phyloP scores from a whole-genome alignment of 2,329 filamentous ascomycete species.

The Neobulgaria alba region DNA sequence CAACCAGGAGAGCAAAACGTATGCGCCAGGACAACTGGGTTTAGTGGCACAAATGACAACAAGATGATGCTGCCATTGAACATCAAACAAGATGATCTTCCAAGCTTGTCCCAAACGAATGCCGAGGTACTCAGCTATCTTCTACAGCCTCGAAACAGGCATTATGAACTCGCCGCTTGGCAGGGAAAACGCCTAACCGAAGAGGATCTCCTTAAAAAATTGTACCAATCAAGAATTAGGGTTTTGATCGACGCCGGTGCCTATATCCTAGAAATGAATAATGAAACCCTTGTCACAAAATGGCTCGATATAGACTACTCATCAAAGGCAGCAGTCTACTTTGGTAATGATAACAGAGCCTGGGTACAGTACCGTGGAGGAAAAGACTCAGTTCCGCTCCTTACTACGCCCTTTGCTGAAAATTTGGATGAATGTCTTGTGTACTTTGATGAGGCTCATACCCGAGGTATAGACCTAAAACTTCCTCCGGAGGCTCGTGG shows the following conservation, averaged over 20 bases:
- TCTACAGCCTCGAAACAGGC: slow-evolving; percentile 41
- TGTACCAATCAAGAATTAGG: slow-evolving; percentile 33
- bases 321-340: slow-evolving; percentile 9
- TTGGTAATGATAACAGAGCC: slow-evolving; percentile 10
- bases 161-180: slow-evolving; percentile 40
- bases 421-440: slow-evolving; percentile 15
- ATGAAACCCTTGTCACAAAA: slow-evolving; percentile 9
- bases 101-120: slow-evolving; percentile 47
- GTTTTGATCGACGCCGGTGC: slow-evolving; percentile 58
- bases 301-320: slow-evolving; percentile 14
- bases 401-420: slow-evolving; percentile 16
- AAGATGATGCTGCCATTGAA: slow-evolving; percentile 49
- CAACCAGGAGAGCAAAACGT: slow-evolving; percentile 27
- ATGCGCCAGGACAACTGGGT: slow-evolving; percentile 48
- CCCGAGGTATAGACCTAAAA: slow-evolving; percentile 20
- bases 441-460: slow-evolving; percentile 21
- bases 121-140: slow-evolving; percentile 53
- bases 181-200: slow-evolving; percentile 37
- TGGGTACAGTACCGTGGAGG: slow-evolving; percentile 11
- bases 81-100: slow-evolving; percentile 52
- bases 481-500: slow-evolving; percentile 10
- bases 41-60: slow-evolving; percentile 65
- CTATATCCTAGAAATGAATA: slow-evolving; percentile 53
- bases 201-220: slow-evolving; percentile 33
- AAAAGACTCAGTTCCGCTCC: slow-evolving; percentile 9